Conservation (phyloP, 371 early-diverging fungal genomes). For the Aphelidium insulamus region DNA sequence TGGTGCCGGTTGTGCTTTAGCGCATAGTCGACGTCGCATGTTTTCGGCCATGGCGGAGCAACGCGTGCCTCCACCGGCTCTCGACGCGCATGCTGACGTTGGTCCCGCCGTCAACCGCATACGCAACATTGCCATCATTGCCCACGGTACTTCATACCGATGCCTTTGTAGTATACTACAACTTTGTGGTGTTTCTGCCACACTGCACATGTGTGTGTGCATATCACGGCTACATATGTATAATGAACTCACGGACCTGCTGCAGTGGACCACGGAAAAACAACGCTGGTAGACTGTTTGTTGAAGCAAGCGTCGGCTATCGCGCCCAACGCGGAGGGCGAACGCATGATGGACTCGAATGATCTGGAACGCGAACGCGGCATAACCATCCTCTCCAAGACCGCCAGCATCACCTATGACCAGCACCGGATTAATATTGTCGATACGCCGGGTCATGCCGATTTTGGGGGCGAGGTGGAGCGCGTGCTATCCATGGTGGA, state of each 20-base stretch:
- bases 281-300: constrained; percentile 22
- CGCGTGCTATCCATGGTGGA: constrained; percentile 62
- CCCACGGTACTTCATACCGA: too few relatives aligned
- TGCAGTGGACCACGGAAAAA: constrained; percentile 12
- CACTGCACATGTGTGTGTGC: too few relatives aligned
- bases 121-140: constrained; percentile 24
- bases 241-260: constrained; percentile 17
- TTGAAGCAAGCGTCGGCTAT: constrained; percentile 3
- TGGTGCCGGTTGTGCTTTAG: too few relatives aligned
- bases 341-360: constrained; percentile 71
- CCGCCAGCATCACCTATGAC: constrained; percentile 35
- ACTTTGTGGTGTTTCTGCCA: too few relatives aligned
- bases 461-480: constrained; percentile 67
- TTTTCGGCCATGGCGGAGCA: too few relatives aligned
- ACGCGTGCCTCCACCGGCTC: too few relatives aligned
- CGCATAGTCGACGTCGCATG: too few relatives aligned
- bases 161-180: too few relatives aligned
- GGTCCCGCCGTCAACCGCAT: too few relatives aligned
- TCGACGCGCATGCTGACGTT: too few relatives aligned
- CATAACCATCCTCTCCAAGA: constrained; percentile 58
- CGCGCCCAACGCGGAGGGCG: too few relatives aligned
- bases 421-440: constrained; percentile 56
- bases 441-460: constrained; percentile 60
- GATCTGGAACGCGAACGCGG: constrained; percentile 57
- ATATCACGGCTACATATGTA: too few relatives aligned